Base-by-base conservation (phyloP, 2,329 filamentous ascomycete genomes). In the Graphilbum sp. region DNA sequence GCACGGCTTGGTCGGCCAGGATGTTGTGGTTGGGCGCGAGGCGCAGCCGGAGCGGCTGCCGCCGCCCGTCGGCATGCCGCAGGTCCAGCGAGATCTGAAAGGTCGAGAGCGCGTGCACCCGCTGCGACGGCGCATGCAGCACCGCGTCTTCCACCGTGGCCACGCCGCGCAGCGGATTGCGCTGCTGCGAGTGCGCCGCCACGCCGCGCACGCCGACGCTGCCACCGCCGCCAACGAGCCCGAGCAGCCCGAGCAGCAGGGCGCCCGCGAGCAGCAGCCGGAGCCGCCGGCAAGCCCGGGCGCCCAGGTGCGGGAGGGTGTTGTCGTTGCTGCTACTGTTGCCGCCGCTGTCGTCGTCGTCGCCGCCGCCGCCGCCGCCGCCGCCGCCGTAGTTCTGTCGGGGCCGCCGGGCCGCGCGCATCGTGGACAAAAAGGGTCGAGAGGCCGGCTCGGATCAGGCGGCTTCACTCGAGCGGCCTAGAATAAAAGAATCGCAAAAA, bases 1-100 rank as follows among this genome's bases (percentile, higher is more conserved):
- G 64, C 36, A 69, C 72, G 9, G 87, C 80, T 49, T 79, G 76
- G 15, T 85, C 70, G 39, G 79, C 72, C 34, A 98, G 66, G 41
- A 96, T 76, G 58, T 96, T 84, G 61, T 93, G 75, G 54, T 96
- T 96, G 4, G 90, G 90, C 54, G 90, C 77, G 35, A 98, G 69
- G 39, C 72, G 69, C 37, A 98, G 69, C 46, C 85, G 83, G 50
- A 96, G 66, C 47, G 75, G 71, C 45, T 86, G 70, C 43, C 69
- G 62, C 38, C 70, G 66, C 43, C 72, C 27, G 27, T 29, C 63
- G 5, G 33, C n/a, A 7, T 37, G 34, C 13, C 37, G 24, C 50
- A 81, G 75, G 33, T 81, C 75, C 27, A 94, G 62, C 41, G 73
- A 77, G 44, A 98, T 63, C 50, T 94, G 83, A 56, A 98, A 98